Conservation (phyloP, 148 eudicot genomes). For the Chenopodium formosanum region DNA sequence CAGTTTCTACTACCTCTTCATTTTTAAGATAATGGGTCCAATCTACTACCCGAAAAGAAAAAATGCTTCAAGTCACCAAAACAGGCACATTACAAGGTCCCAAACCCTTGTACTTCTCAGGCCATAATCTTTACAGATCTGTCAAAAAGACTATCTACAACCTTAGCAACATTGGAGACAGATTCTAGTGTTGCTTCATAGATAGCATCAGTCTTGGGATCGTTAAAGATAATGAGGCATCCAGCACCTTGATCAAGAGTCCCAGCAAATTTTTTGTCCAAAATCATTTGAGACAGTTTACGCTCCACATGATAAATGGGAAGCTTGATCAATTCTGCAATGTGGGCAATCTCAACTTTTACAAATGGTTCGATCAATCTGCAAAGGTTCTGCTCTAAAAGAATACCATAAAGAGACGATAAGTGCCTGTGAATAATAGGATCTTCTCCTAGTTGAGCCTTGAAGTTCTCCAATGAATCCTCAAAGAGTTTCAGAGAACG, state of each 20-base stretch:
- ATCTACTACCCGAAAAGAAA: not conserved
- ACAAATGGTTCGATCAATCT: constrained; percentile 51
- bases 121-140: constrained; percentile 55
- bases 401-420: constrained; percentile 41
- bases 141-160: constrained; percentile 47
- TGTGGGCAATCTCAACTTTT: constrained; percentile 44
- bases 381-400: constrained; percentile 53
- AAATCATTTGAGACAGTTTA: constrained; percentile 49
- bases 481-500: constrained; percentile 46
- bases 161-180: constrained; percentile 42
- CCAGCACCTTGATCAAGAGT: constrained; percentile 57
- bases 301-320: constrained; percentile 48
- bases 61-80: not conserved
- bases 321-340: constrained; percentile 47
- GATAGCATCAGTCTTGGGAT: constrained; percentile 51
- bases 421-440: constrained; percentile 49
- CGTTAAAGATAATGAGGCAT: constrained; percentile 43
- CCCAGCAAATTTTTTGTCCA: constrained; percentile 52
- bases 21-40: not conserved
- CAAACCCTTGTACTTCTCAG: not conserved
- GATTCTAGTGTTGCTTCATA: constrained; percentile 46
- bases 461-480: constrained; percentile 39
- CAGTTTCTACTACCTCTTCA: not conserved
- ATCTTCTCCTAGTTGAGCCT: constrained; percentile 47
- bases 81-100: not conserved